Evolutionary conservation across 257 asterid species (phyloP).

Genomic region (Hygrophila difformis): DNA sequence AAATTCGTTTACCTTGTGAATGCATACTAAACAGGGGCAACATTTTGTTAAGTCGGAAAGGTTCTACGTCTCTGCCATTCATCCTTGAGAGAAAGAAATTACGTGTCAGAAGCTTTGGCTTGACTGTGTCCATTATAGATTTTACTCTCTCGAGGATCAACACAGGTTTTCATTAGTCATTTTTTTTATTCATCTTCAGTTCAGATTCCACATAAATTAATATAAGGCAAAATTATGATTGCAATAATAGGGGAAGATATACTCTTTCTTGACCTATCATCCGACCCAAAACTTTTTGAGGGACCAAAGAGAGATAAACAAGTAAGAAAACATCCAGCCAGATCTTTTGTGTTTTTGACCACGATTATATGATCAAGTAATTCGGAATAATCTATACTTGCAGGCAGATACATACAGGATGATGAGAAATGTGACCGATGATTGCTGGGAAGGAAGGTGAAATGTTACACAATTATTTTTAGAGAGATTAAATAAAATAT

Average conservation of each 20-base stretch:
- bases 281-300: conserved; percentile 83
- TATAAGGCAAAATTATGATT: conserved; percentile 3
- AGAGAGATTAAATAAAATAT: too few species aligned
- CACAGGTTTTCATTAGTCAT: conserved; percentile 52
- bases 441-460: conserved; percentile 98
- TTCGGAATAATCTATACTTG: conserved; percentile 19
- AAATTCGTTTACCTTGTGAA: conserved; percentile 15
- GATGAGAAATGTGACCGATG: conserved; percentile 80
- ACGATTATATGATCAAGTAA: conserved; percentile 14
- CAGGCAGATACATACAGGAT: conserved; percentile 90
- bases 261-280: conserved; percentile 80
- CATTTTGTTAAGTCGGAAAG: conserved; percentile 64
- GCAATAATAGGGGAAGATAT: conserved; percentile 73
- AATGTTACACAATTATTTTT: background rate
- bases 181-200: conserved; percentile 9
- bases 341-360: conserved; percentile 12
- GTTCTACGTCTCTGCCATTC: conserved; percentile 44
- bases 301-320: conserved; percentile 85
- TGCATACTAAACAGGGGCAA: conserved; percentile 66
- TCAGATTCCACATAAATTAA: conserved; percentile 10
- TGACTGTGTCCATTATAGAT: conserved; percentile 71
- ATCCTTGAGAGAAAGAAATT: conserved; percentile 62
- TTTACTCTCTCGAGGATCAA: conserved; percentile 92
- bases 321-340: conserved; percentile 25
- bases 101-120: conserved; percentile 62